Base-by-base conservation (phyloP, 306 rosid genomes). In the Calophaca sinica region DNA sequence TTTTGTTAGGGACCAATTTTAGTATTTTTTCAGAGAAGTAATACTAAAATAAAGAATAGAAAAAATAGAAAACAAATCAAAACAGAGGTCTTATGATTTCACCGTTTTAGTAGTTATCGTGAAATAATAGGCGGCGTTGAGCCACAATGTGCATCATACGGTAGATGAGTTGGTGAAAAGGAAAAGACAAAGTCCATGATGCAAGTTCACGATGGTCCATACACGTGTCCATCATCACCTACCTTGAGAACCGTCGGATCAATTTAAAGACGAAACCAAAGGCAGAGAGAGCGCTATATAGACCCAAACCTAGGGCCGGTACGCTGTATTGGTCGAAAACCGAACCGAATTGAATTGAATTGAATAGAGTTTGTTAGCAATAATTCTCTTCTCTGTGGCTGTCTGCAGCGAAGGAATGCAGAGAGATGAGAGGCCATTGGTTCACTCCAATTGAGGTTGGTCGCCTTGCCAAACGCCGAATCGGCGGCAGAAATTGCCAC, bases 401-500 rank as follows among this genome's bases (percentile, higher is more conserved):
- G 1, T 28, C 41, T 45, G 6, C 11, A 15, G 96, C 90, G 91
- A 92, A 90, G 97, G 91, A 92, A 92, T 96, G 99, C 92, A 81
- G 88, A 90, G 89, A 85, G 88, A 94, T 94, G 98, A 83, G 81
- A 80, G 77, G 65, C 4, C 81, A 82, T 39, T 74, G 70, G 84
- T 14, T 74, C 50, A 51, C 74, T 36, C 85, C 62, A 50, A 54
- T 85, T 96, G 91, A 88, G 49, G 33, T 76, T 0, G 70, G 35
- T 14, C 41, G 57, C 26, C 68, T 83, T 44, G 59, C 85, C 57
- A 81, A 84, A 29, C 61, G 84, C 70, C 50, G 79, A 52, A 63
- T 83, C 81, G 87, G 81, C 88, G 97, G 98, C 80, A 68, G 99
- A 14, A 91, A 86, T 42, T 90, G 96, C 80, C 98, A 96, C 87